Evolutionary conservation across 2,329 filamentous ascomycete genomes (phyloP).

Genomic region (Fusarium burgessii): DNA sequence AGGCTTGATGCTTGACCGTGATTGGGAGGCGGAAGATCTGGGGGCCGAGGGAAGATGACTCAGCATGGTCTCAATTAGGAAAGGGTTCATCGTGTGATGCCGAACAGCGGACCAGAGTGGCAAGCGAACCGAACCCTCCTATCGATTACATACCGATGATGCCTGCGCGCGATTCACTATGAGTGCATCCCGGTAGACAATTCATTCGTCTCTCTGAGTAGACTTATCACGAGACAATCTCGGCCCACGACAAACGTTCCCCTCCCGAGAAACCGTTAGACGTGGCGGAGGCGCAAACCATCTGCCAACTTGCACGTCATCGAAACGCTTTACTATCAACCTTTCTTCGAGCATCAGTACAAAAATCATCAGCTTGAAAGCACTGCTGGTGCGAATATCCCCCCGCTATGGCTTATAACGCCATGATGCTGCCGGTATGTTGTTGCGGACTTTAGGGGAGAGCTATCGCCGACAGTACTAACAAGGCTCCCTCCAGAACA

Average conservation of each 20-base stretch:
- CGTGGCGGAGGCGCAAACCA: slow-evolving; percentile 21
- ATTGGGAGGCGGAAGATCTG: slow-evolving; percentile 41
- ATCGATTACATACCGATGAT: slow-evolving; percentile 37
- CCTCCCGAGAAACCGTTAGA: slow-evolving; percentile 11
- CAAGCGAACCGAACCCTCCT: slow-evolving; percentile 43
- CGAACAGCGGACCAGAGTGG: slow-evolving; percentile 47
- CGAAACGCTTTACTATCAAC: slow-evolving; percentile 29
- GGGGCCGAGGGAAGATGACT: slow-evolving; percentile 39
- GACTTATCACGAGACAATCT: slow-evolving; percentile 11
- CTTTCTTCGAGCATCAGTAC: slow-evolving; percentile 19
- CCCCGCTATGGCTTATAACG: slow-evolving; percentile 45
- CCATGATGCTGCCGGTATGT: slow-evolving; percentile 49
- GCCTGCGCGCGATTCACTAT: slow-evolving; percentile 46
- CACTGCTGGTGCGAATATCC: slow-evolving; percentile 16
- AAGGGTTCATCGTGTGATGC: slow-evolving; percentile 47
- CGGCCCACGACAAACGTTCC: slow-evolving; percentile 10
- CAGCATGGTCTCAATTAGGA: slow-evolving; percentile 40
- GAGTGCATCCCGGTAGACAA: slow-evolving; percentile 43
- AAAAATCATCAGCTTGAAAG: slow-evolving; percentile 14
- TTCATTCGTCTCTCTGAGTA: slow-evolving; percentile 29
- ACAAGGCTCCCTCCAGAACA: slow-evolving; percentile 48
- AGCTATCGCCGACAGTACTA: slow-evolving; percentile 31
- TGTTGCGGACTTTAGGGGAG: slow-evolving; percentile 1
- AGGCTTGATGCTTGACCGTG: neutral
- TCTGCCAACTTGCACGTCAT: slow-evolving; percentile 39